Conservation (phyloP, 2,329 filamentous ascomycete genomes). For the Penicillium thymicola region DNA sequence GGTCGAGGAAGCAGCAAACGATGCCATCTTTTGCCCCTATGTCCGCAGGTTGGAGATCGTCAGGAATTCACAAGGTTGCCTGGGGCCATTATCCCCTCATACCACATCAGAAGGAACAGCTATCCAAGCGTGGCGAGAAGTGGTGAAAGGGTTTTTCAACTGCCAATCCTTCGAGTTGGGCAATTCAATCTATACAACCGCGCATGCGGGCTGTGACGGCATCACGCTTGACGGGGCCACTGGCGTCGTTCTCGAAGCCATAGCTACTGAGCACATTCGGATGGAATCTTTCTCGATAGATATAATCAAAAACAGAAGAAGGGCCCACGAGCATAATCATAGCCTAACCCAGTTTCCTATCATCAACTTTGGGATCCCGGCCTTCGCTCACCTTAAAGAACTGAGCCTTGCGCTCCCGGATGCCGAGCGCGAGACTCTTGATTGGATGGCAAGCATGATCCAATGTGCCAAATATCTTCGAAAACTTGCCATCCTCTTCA, state of each 20-base stretch:
- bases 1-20: not conserved
- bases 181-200: not conserved
- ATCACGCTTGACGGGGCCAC: not conserved
- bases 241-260: not conserved
- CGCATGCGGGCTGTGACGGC: not conserved
- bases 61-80: not conserved
- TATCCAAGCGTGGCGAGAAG: not conserved
- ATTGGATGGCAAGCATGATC: not conserved
- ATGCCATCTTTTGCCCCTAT: not conserved
- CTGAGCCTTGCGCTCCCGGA: not conserved
- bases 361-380: not conserved
- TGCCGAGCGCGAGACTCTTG: not conserved
- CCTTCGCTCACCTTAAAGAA: not conserved
- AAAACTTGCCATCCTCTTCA: not conserved
- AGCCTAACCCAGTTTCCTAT: not conserved
- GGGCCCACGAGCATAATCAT: not conserved
- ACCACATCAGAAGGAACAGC: no score
- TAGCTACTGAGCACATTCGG: not conserved
- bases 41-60: not conserved
- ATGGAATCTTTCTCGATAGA: not conserved
- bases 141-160: not conserved
- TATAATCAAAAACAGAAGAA: not conserved
- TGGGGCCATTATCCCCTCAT: not conserved
- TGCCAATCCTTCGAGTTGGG: not conserved
- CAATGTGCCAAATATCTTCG: not conserved